These are phyloP conservation scores for Phenoliferia sp. DNA, from an alignment of 1,284 basidiomycete genomes.

Conservation along the genomic window DNA sequence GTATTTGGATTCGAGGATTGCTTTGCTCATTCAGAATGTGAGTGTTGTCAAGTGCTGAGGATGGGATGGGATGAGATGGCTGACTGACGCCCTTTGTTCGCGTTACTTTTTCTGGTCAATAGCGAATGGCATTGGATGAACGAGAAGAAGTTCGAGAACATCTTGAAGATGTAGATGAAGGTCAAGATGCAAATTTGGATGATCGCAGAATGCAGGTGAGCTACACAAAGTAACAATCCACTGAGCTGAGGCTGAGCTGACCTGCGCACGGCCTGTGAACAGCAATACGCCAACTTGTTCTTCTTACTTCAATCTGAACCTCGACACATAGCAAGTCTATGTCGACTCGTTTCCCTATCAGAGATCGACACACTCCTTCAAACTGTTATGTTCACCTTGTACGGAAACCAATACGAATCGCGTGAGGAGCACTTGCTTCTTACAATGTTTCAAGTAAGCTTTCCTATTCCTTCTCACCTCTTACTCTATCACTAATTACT, in stretches of 20 bases:
- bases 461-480: not conserved
- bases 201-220: constrained; percentile 68
- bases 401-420: constrained; percentile 99
- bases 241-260: not conserved
- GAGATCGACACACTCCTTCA: constrained; percentile 98
- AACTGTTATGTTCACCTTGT: constrained; percentile 99
- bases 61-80: too few species aligned
- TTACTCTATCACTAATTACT: not conserved
- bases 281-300: constrained; percentile 97
- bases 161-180: constrained; percentile 82
- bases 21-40: constrained; percentile 94
- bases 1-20: constrained; percentile 96
- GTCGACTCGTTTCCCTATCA: constrained; percentile 89
- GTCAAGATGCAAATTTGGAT: constrained; percentile 54
- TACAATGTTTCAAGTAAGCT: constrained; percentile 81
- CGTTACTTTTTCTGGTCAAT: not conserved
- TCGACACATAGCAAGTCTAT: constrained; percentile 89
- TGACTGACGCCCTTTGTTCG: not conserved
- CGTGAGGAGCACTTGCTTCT: constrained; percentile 95
- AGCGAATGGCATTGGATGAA: constrained; percentile 42
- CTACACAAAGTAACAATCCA: not conserved
- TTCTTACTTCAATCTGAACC: constrained; percentile 98
- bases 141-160: constrained; percentile 84
- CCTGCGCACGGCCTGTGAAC: constrained; percentile 30
- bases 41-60: constrained; percentile 41